Percentiles rank a stretch among this genome's conserved stretches.
Conservation (phyloP, 768 basidiomycete species). For the Leucocoprinus sp. region DNA sequence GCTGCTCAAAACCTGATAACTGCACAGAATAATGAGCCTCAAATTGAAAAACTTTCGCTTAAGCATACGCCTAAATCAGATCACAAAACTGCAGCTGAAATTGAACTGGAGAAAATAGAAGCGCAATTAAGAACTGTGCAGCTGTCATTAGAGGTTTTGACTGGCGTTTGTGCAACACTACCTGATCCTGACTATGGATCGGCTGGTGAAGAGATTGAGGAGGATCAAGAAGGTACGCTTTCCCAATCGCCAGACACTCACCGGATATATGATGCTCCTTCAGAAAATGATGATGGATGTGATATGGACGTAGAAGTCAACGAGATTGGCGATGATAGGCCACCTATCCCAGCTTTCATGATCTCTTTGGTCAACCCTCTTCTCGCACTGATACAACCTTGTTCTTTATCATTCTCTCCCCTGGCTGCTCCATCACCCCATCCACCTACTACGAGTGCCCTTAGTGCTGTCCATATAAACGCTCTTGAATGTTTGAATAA, state of each 20-base stretch:
- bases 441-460: slow-evolving; percentile 81
- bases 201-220: slow-evolving; percentile 26
- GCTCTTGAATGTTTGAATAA: slow-evolving; percentile 90
- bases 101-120: slow-evolving; percentile 70
- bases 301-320: slow-evolving; percentile 37
- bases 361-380: slow-evolving; percentile 61
- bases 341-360: slow-evolving; percentile 36
- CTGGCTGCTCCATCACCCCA: slow-evolving; percentile 60
- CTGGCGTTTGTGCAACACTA: slow-evolving; percentile 79
- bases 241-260: neutral
- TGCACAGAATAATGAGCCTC: slow-evolving; percentile 39
- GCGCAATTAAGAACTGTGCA: slow-evolving; percentile 63
- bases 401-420: slow-evolving; percentile 76
- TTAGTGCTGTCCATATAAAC: slow-evolving; percentile 76
- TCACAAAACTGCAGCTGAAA: slow-evolving; percentile 60
- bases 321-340: slow-evolving; percentile 27
- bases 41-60: slow-evolving; percentile 48
- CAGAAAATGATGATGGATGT: slow-evolving; percentile 16
- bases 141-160: slow-evolving; percentile 82
- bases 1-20: slow-evolving; percentile 44
- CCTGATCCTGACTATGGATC: slow-evolving; percentile 58
- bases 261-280: neutral
- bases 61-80: slow-evolving; percentile 69
- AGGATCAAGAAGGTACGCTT: slow-evolving; percentile 22
- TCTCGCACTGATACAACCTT: slow-evolving; percentile 64